Evolutionary conservation across 1,284 basidiomycete species (phyloP), one percentile per base, ranked within the genome.

Genomic region (Apiotrichum laibachii): DNA sequence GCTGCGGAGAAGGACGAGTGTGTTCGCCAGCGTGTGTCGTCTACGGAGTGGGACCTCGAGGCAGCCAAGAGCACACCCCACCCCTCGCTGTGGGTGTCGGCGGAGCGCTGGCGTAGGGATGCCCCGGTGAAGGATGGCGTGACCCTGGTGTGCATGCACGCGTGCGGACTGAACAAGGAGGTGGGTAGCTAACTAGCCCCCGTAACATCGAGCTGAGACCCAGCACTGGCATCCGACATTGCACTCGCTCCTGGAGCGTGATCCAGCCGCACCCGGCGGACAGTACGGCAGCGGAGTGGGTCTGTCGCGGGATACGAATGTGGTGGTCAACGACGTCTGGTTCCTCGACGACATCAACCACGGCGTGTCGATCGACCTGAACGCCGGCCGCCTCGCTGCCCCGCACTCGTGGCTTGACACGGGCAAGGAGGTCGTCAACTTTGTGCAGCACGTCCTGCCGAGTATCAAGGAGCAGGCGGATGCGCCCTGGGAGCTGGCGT

Each of bases 121-220:
- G 26, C 49, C n/a, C 56, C 43, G 1, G 68, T 65, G 18, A 67
- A 55, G 37, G 64, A 65, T 1, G 84, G 85, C 0, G 44, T 88
- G 42, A 91, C 88, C 0, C 77, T 92, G 43, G 82, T 92, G 61
- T 77, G 88, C 46, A 83, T 84, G 10, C 90, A 92, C 69, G 89
- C 88, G 1, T 92, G 88, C 72, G 90, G 90, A 10, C 86, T 92
- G 66, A 85, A 85, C 62, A 92, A 92, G 75, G 88, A 91, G 84
- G 88, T 85, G 54, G 59, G 83, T 67, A 12, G 21, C n/a, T 31
- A 7, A 31, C 6, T 11, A 44, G 21, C 5, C 9, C 37, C 37
- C n/a, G 22, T 35, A 26, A n/a, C 65, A 87, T 85, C 84, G 81
- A 19, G 44, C 60, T 67, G 50, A 35, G 33, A 16, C 15, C 13